Evolutionary conservation across 768 basidiomycete species (phyloP).

Genomic region (Psilocybe tampanensis): DNA sequence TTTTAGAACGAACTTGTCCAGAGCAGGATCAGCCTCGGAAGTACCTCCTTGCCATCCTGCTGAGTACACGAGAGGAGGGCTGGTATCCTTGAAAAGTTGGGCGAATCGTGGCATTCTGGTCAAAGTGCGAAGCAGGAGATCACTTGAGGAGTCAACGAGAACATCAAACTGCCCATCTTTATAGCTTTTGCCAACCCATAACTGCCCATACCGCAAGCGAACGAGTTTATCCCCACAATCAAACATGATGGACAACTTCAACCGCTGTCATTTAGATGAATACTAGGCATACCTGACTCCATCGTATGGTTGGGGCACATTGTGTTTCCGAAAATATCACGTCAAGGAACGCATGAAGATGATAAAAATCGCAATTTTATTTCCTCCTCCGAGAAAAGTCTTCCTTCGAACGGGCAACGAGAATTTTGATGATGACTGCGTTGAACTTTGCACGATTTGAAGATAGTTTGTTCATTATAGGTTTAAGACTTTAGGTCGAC

Average conservation of each 20-base stretch:
- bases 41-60: slow-evolving; percentile 24
- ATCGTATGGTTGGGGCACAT: neutral
- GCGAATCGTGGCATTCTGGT: slow-evolving; percentile 26
- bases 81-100: slow-evolving; percentile 28
- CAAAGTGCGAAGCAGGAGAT: neutral
- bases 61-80: slow-evolving; percentile 28
- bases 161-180: neutral
- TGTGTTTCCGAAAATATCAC: neutral
- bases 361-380: neutral
- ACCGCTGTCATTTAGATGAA: slow-evolving; percentile 5
- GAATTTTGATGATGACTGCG: neutral
- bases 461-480: neutral
- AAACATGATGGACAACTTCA: neutral
- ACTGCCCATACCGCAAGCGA: neutral
- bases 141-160: neutral
- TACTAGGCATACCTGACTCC: neutral
- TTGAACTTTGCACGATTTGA: neutral
- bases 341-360: neutral
- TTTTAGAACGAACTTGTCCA: slow-evolving; percentile 16
- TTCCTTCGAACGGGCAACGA: neutral
- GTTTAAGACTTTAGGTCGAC: neutral
- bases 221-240: neutral
- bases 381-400: neutral
- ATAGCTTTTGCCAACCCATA: neutral
- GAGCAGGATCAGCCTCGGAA: slow-evolving; percentile 13